Conservation (phyloP, 1,284 basidiomycete species). For the Mrakiaceae sp. region DNA sequence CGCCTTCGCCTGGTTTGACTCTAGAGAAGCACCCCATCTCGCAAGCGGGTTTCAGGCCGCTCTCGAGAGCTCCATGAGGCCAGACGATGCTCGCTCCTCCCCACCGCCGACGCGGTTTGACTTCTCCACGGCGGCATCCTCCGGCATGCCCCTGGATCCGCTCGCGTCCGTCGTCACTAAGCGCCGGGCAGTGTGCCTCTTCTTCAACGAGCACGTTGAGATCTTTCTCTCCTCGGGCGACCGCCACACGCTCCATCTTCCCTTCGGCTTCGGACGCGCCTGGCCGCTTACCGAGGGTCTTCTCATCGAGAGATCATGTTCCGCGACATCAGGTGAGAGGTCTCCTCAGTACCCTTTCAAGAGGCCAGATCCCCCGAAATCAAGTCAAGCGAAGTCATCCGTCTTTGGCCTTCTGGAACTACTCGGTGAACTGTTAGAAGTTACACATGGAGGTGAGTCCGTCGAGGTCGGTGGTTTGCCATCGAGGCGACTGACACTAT, state of each 20-base stretch:
- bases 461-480: neutral
- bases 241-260: conserved; percentile 66
- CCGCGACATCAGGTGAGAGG: neutral
- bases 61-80: conserved; percentile 34
- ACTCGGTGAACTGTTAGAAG: neutral
- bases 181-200: conserved; percentile 57
- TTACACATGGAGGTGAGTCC: neutral
- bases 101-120: conserved; percentile 25
- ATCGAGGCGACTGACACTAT: neutral
- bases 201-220: conserved; percentile 60
- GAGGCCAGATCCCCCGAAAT: neutral
- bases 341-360: neutral
- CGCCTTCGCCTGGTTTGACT: conserved; percentile 57
- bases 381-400: neutral
- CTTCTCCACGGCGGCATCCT: conserved; percentile 1
- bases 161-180: conserved; percentile 9
- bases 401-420: neutral
- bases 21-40: neutral
- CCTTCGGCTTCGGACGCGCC: conserved; percentile 62
- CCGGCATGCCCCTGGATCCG: conserved; percentile 5
- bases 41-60: conserved; percentile 24
- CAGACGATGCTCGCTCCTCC: conserved; percentile 3
- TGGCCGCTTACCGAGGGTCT: conserved; percentile 72
- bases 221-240: conserved; percentile 62
- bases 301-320: conserved; percentile 33